Evolutionary conservation across 2,329 filamentous ascomycete species (phyloP), one percentile per base, ranked within the genome.

Genomic region (Cercospora sp.): DNA sequence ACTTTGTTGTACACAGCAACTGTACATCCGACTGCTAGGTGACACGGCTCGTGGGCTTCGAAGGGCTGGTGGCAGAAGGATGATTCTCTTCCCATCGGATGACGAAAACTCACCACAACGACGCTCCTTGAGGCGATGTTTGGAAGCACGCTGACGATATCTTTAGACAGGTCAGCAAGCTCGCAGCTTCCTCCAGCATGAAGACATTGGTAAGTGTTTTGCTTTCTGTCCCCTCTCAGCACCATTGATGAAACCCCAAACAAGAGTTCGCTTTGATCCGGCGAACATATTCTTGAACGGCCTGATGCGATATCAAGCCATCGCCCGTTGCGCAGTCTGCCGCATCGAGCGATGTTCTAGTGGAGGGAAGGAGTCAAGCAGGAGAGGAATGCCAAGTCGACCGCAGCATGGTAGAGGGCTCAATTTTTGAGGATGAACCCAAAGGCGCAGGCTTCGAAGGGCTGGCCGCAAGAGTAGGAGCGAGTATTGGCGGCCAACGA

Each of bases 261-360:
- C 24, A 57, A 57, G 43, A 57, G 18, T 57, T 30, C 21, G 51
- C 9, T 30, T 57, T 5, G 30, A 24, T 57, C 58, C 58, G 32
- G 34, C 18, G 58, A 45, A 28, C 28, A 8, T 1, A 59, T 34
- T 30, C 28, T 43, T 61, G 18, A 26, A n/a, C 37, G 26, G 3
- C 40, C 26, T 26, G 53, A 65, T 60, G 63, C 55, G 57, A 32
- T 9, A 6, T 2, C 18, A 32, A 34, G n/a, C 26, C 55, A 61
- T 65, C n/a, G 55, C 63, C 43, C 63, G 55, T 65, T 21, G 55
- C 63, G 63, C 24, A 60, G 53, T 51, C 40, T 24, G 55, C 63
- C 5, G 24, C 2, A 51, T 10, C 26, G 51, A 24, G 12, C 16
- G 49, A 13, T n/a, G 3, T 21, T 37, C 32, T 16, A 34, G 30